A percentile compares a stretch with the other conserved stretches of the same genome.
Evolutionary conservation across 2,329 filamentous ascomycete species (phyloP).

Genomic region (Penicillium sp.): DNA sequence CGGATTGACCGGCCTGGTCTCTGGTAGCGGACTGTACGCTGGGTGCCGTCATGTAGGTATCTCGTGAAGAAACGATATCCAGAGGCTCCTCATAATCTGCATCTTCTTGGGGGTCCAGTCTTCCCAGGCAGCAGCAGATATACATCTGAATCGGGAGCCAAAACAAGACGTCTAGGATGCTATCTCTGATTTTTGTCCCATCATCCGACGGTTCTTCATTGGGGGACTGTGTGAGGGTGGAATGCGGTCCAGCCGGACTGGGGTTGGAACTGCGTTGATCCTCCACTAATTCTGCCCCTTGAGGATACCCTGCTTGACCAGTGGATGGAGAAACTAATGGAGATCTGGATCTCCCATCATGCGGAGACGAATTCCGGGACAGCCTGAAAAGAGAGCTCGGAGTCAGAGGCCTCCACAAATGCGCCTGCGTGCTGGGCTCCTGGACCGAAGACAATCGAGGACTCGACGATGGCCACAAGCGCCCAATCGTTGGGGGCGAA

Average conservation of each 20-base stretch:
- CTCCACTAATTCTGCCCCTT: neutral
- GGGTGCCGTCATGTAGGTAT: constrained; percentile 18
- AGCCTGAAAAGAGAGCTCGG: neutral
- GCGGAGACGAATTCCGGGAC: neutral
- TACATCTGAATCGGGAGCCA: constrained; percentile 8
- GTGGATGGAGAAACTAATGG: neutral
- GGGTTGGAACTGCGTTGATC: neutral
- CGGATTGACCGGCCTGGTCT: no score
- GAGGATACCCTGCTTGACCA: constrained; percentile 2
- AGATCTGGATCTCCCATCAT: neutral
- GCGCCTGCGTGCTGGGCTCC: neutral
- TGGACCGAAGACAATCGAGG: neutral
- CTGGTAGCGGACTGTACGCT: constrained; percentile 3
- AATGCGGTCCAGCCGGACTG: neutral
- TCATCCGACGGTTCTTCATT: constrained; percentile 1
- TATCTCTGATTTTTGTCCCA: neutral
- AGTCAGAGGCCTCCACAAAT: neutral
- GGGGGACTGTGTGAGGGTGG: neutral
- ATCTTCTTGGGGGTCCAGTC: neutral
- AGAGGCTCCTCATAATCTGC: constrained; percentile 4
- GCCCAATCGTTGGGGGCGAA: neutral
- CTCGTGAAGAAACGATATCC: constrained; percentile 6
- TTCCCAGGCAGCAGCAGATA: constrained; percentile 9
- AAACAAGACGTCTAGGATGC: neutral
- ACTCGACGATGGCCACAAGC: constrained; percentile 2